Evolutionary conservation across 2,329 filamentous ascomycete species (phyloP).

Genomic region (Macroventuria anomochaeta): DNA sequence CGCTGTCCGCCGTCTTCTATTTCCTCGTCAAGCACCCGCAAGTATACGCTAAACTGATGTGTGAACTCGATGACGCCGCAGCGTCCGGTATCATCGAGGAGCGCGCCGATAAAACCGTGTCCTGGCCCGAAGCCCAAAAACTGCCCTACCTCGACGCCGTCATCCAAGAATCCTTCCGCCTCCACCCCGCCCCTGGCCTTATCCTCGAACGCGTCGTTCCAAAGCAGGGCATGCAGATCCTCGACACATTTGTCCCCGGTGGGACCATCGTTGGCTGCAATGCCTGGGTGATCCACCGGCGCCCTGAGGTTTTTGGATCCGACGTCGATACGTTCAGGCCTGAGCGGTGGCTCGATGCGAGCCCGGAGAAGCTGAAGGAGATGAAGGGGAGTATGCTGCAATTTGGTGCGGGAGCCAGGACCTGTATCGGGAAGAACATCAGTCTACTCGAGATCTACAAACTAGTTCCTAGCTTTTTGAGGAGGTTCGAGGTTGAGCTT

Average conservation of each 20-base stretch:
- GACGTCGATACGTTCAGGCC: conserved; percentile 72
- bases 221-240: conserved; percentile 66
- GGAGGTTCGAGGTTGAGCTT: conserved; percentile 65
- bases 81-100: conserved; percentile 55
- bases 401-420: conserved; percentile 74
- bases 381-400: conserved; percentile 76
- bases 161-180: conserved; percentile 77
- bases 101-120: conserved; percentile 64
- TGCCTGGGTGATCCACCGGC: conserved; percentile 75
- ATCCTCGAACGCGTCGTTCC: conserved; percentile 78
- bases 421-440: conserved; percentile 68
- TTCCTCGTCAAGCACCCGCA: conserved; percentile 70
- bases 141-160: conserved; percentile 79
- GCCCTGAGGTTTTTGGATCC: conserved; percentile 70
- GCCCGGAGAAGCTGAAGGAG: conserved; percentile 64
- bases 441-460: conserved; percentile 59
- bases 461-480: conserved; percentile 63
- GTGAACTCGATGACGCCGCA: conserved; percentile 68
- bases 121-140: conserved; percentile 72
- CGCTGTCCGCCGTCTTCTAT: conserved; percentile 74
- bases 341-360: conserved; percentile 67
- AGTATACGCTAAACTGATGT: conserved; percentile 62
- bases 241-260: conserved; percentile 67
- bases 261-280: conserved; percentile 78
- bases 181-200: conserved; percentile 76